phyloP scores from a whole-genome alignment of 139 green algal genomes.

The Auxenochlorella pyrenoidosa region DNA sequence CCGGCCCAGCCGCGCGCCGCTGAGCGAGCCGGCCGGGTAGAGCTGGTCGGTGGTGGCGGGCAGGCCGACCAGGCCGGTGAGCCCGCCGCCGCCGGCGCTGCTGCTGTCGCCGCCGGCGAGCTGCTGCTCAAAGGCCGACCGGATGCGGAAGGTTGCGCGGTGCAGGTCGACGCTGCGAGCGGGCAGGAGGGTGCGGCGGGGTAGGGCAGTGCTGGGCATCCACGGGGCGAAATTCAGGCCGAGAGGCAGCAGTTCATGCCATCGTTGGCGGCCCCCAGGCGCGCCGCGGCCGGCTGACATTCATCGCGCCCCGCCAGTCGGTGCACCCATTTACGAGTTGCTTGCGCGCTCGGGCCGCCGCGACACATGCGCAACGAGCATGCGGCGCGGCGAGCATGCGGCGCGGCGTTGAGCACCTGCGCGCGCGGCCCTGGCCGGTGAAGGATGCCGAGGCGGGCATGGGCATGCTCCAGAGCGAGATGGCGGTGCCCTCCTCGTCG shows the following conservation, averaged over 20 bases:
- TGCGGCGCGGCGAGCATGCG: neutral
- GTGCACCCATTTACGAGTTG: neutral
- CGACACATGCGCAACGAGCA: neutral
- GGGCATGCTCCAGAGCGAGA: slow-evolving; percentile 26
- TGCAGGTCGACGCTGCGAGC: slow-evolving; percentile 5
- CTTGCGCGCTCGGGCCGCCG: neutral
- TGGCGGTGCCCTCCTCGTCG: neutral
- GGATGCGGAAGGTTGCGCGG: slow-evolving; percentile 3
- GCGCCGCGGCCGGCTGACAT: too few species aligned
- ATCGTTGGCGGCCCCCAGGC: too few species aligned
- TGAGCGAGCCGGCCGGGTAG: neutral
- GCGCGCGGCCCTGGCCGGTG: neutral
- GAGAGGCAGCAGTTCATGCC: too few species aligned
- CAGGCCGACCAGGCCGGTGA: neutral
- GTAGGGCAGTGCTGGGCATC: neutral
- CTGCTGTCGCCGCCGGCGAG: neutral
- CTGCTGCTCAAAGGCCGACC: neutral
- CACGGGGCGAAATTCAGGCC: neutral
- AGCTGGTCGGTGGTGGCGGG: neutral
- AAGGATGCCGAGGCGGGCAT: slow-evolving; percentile 8
- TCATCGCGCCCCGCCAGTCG: too few species aligned
- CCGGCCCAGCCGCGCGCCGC: neutral
- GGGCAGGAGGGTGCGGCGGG: neutral
- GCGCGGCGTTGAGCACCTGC: neutral
- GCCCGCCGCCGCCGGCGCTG: neutral